phyloP scores from a whole-genome alignment of 148 eudicot species.

The Spergularia marina region DNA sequence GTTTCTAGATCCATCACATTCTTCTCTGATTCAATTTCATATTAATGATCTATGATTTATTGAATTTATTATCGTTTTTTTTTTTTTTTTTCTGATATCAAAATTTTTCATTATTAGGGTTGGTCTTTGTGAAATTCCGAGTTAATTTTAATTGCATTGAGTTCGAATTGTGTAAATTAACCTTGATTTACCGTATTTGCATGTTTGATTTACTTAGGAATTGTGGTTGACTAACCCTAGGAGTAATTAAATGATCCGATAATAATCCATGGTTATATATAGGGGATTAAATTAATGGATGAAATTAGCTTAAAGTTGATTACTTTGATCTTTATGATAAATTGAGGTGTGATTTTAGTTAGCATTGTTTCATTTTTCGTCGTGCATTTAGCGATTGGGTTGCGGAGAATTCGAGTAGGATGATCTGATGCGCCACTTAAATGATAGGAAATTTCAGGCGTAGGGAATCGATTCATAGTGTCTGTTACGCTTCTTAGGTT shows the following conservation, averaged over 20 bases:
- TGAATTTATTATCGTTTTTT: background rate
- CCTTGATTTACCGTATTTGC: background rate
- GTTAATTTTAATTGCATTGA: background rate
- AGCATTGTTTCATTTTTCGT: background rate
- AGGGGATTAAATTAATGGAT: background rate
- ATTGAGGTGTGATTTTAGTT: background rate
- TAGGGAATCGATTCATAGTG: background rate
- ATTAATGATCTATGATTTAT: constrained; percentile 5
- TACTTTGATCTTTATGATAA: background rate
- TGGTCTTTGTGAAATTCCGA: background rate
- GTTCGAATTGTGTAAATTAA: background rate
- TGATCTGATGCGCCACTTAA: background rate
- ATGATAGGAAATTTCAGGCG: background rate
- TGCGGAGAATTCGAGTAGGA: background rate
- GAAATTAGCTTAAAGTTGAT: background rate
- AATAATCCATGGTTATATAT: background rate
- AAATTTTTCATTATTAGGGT: background rate
- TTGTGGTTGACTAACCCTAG: constrained; percentile 1
- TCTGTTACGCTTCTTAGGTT: background rate
- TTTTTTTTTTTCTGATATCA: background rate
- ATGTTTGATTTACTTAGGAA: background rate
- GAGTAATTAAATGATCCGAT: background rate
- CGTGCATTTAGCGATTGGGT: background rate
- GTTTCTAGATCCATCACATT: constrained; percentile 30
- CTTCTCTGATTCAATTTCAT: background rate